phyloP scores from a whole-genome alignment of 768 basidiomycete genomes.

The Harrya chromipes region DNA sequence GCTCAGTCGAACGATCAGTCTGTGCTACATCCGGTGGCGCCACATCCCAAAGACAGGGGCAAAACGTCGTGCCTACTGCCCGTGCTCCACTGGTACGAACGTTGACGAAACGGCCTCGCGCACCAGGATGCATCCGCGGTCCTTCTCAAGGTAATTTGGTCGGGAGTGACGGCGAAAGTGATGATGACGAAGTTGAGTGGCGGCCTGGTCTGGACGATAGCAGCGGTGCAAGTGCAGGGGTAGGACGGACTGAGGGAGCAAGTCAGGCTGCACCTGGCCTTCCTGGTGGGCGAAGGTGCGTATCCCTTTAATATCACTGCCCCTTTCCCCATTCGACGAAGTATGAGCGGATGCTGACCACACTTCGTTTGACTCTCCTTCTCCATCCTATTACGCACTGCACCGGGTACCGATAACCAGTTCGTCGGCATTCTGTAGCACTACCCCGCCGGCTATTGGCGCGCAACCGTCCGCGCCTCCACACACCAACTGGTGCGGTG shows the following conservation, averaged over 20 bases:
- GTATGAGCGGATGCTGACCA: slow-evolving; percentile 13
- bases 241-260: slow-evolving; percentile 7
- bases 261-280: slow-evolving; percentile 6
- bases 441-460: slow-evolving; percentile 17
- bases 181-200: too few species aligned
- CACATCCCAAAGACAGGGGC: too few species aligned
- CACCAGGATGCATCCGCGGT: too few species aligned
- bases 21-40: too few species aligned
- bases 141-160: too few species aligned
- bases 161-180: too few species aligned
- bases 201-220: too few species aligned
- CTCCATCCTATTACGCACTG: background rate
- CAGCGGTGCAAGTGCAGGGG: slow-evolving; percentile 1
- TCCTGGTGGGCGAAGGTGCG: slow-evolving; percentile 28
- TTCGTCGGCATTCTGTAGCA: slow-evolving; percentile 1
- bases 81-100: too few species aligned
- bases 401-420: slow-evolving; percentile 12
- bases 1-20: too few species aligned
- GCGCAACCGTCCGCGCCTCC: background rate
- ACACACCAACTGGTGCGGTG: slow-evolving; percentile 6
- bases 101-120: too few species aligned
- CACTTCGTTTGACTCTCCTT: background rate
- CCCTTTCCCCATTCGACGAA: background rate
- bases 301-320: slow-evolving; percentile 3
- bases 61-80: too few species aligned